These are phyloP conservation scores for Persicaria tinctoria DNA, from an alignment of 148 eudicot species.

Conservation along the genomic window DNA sequence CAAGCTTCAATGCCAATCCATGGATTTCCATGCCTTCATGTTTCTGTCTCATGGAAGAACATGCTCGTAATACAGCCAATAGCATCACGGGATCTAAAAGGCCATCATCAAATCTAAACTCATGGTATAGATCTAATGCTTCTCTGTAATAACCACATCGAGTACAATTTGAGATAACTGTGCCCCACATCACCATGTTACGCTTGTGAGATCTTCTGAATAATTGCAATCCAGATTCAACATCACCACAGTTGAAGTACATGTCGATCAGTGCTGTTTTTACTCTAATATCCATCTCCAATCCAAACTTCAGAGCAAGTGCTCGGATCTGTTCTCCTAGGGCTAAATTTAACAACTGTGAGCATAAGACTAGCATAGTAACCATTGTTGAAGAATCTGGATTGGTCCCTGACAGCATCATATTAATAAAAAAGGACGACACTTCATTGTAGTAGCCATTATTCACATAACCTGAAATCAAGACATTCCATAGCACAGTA, in stretches of 20 bases:
- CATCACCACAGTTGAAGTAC: conserved; percentile 24
- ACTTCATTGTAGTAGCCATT: conserved; percentile 59
- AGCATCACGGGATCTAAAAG: conserved; percentile 19
- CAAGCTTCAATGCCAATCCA: conserved; percentile 26
- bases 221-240: conserved; percentile 17
- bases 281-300: conserved; percentile 28
- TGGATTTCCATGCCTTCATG: conserved; percentile 29
- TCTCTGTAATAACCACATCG: conserved; percentile 22
- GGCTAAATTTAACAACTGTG: conserved; percentile 18
- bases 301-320: conserved; percentile 18
- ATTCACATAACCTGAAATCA: conserved; percentile 77
- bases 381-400: conserved; percentile 72
- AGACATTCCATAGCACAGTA: conserved; percentile 63
- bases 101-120: conserved; percentile 16
- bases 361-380: conserved; percentile 24
- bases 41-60: conserved; percentile 21
- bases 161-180: conserved; percentile 24
- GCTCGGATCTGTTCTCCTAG: conserved; percentile 28
- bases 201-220: conserved; percentile 16
- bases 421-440: conserved; percentile 40
- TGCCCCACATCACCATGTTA: conserved; percentile 33
- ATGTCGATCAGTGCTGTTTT: conserved; percentile 27
- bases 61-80: conserved; percentile 29
- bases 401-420: conserved; percentile 46
- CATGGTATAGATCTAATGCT: conserved; percentile 23